Base-by-base conservation (phyloP, 176 grass and related monocot genomes). In the Phragmites australis region DNA sequence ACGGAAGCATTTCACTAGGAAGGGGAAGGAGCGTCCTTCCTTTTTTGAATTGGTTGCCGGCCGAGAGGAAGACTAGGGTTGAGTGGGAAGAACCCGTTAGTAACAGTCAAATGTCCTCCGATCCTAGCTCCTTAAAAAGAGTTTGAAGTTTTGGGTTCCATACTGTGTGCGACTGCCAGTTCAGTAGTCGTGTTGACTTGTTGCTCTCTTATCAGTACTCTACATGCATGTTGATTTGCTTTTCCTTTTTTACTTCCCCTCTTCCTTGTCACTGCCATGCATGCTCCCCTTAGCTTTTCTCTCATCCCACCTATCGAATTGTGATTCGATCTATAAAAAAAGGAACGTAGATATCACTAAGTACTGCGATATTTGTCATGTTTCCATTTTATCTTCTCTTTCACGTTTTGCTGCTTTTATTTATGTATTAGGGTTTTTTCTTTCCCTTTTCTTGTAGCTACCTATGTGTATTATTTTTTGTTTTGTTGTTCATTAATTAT, bases 291-390 rank as follows among this genome's bases (percentile, higher is more conserved):
- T 14, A 32, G 32, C 29, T 21, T 34, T 45, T 31, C 14, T 30
- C 11, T 1, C 40, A 3, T 58, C 53, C 21, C 32, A 53, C n/a
- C 10, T 65, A 66, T 45, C 59, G 26, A 83, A 22, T 4, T 44
- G 37, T 12, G 47, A 66, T 66, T 75, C 48, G 37, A 44, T 75
- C 34, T 15, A n/a, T n/a, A n/a, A n/a, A n/a, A n/a, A n/a, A n/a
- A n/a, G n/a, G n/a, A n/a, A n/a, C n/a, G n/a, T n/a, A n/a, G n/a
- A n/a, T n/a, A n/a, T n/a, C n/a, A n/a, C n/a, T n/a, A n/a, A n/a
- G 6, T 72, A 58, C 51, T 76, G 72, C 64, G 62, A 17, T 68
- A 76, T 68, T 76, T 54, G 49, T 84, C 72, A 84, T 21, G 31
- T 34, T 68, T 84, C 62, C 72, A 76, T 62, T 46, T 49, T 34